phyloP scores from a whole-genome alignment of 371 early-diverging fungal genomes.

The Mortierella sp. region DNA sequence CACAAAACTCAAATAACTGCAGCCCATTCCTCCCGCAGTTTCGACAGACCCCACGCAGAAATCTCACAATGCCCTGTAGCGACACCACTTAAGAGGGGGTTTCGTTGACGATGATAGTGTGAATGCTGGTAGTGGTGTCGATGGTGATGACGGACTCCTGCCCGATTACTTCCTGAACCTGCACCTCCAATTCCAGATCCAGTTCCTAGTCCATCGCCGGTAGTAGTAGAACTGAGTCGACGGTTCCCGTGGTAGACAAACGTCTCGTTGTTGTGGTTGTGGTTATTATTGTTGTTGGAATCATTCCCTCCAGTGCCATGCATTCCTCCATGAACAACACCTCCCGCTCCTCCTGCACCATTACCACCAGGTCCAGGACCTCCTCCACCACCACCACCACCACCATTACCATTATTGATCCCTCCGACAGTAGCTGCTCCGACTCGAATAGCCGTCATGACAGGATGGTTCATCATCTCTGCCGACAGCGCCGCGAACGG shows the following conservation, averaged over 20 bases:
- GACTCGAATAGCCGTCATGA: constrained; percentile 27
- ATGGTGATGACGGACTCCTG: constrained; percentile 6
- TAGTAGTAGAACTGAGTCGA: not conserved
- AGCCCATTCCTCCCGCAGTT: constrained; percentile 43
- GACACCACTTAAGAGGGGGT: not conserved
- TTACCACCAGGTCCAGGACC: not conserved
- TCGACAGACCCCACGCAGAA: constrained; percentile 42
- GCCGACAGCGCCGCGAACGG: not conserved
- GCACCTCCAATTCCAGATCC: not conserved
- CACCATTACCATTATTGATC: not conserved
- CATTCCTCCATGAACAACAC: not conserved
- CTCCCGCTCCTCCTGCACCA: not conserved
- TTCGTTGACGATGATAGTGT: constrained; percentile 2
- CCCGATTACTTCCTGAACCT: not conserved
- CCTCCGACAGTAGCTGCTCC: constrained; percentile 31
- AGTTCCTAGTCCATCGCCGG: not conserved
- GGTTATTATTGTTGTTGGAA: not conserved
- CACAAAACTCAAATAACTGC: not conserved
- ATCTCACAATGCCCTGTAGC: constrained; percentile 42
- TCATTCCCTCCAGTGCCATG: not conserved
- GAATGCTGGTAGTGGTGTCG: constrained; percentile 11
- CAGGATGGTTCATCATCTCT: constrained; percentile 31
- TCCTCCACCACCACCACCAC: not conserved
- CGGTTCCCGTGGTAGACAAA: not conserved
- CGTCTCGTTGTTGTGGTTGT: not conserved